Conservation (phyloP, 441 rosid species). For the Iberis amara region DNA sequence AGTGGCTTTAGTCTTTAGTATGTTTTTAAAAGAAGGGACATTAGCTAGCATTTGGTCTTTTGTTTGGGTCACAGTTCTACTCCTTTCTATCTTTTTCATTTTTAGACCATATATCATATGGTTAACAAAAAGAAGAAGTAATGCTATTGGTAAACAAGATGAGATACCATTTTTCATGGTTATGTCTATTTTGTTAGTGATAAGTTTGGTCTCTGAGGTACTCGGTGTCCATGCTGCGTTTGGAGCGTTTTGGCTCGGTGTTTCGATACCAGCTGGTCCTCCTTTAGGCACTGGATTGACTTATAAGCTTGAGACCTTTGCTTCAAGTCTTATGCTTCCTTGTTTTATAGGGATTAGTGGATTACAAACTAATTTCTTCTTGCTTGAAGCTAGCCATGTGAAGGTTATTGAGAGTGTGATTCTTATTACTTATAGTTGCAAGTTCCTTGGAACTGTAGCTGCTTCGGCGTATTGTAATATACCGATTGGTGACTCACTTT, state of each 20-base stretch:
- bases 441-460: constrained; percentile 32
- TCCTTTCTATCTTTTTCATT: background rate
- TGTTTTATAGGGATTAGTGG: constrained; percentile 38
- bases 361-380: constrained; percentile 27
- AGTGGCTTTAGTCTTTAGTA: background rate
- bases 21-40: constrained; percentile 7
- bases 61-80: background rate
- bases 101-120: constrained; percentile 29
- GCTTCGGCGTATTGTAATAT: constrained; percentile 30
- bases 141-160: constrained; percentile 8
- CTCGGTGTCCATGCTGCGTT: constrained; percentile 28
- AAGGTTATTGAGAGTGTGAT: constrained; percentile 24
- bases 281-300: constrained; percentile 32
- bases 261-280: constrained; percentile 34
- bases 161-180: constrained; percentile 28
- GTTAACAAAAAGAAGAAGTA: constrained; percentile 23
- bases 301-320: constrained; percentile 28
- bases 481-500: constrained; percentile 28
- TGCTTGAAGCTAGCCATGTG: background rate
- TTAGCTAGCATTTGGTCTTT: constrained; percentile 11
- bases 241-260: constrained; percentile 32
- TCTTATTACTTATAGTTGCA: constrained; percentile 26
- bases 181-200: constrained; percentile 15
- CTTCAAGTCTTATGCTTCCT: constrained; percentile 30
- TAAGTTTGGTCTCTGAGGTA: constrained; percentile 18